These are phyloP conservation scores for Salicornia ramosissima DNA, from an alignment of 148 eudicot genomes.

Conservation along the genomic window DNA sequence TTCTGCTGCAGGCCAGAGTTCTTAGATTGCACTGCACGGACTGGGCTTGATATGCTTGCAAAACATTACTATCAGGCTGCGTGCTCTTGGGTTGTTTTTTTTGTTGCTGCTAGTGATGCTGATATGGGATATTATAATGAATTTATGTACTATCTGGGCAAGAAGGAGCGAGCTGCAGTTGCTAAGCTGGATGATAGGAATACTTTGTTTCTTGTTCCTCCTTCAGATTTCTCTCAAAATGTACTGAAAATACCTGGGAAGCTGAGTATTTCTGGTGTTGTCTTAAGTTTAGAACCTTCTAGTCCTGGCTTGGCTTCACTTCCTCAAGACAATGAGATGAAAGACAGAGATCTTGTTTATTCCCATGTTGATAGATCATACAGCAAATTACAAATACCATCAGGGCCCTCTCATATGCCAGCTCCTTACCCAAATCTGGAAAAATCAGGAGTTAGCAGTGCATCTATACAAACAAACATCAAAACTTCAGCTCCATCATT, in stretches of 20 bases:
- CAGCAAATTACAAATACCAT: conserved; percentile 37
- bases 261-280: conserved; percentile 81
- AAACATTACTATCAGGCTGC: conserved; percentile 84
- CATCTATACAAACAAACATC: conserved; percentile 15
- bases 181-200: conserved; percentile 66
- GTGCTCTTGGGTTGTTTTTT: conserved; percentile 74
- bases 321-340: conserved; percentile 34
- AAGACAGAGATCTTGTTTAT: conserved; percentile 28
- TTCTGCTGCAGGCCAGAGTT: conserved; percentile 60
- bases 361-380: conserved; percentile 28
- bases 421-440: conserved; percentile 30
- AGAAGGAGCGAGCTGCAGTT: conserved; percentile 80
- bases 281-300: conserved; percentile 60
- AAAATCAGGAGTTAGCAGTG: conserved; percentile 31
- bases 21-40: conserved; percentile 82
- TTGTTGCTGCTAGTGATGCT: conserved; percentile 68
- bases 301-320: conserved; percentile 33
- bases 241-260: conserved; percentile 80
- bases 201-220: conserved; percentile 81
- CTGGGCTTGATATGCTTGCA: conserved; percentile 80
- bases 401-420: conserved; percentile 30
- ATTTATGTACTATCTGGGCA: conserved; percentile 72
- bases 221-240: conserved; percentile 85
- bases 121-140: conserved; percentile 77
- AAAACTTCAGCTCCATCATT: conserved; percentile 20